phyloP scores from a whole-genome alignment of 495 filamentous ascomycete genomes.

The Podospora tetraspora region DNA sequence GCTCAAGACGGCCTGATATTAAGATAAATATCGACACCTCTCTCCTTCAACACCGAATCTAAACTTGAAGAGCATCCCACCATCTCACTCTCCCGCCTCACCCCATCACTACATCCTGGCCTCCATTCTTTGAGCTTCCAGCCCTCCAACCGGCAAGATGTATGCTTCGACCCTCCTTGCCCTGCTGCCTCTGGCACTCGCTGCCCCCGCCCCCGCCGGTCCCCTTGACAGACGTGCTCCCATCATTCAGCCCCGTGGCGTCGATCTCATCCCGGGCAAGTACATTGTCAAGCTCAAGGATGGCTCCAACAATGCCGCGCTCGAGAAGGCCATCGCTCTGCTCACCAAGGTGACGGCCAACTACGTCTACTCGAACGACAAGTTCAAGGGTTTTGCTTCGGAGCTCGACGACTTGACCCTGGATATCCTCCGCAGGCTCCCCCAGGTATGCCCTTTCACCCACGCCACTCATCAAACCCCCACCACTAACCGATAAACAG shows the following conservation, averaged over 20 bases:
- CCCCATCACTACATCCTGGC: constrained; percentile 6
- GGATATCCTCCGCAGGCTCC: constrained; percentile 38
- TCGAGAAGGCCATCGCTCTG: constrained; percentile 30
- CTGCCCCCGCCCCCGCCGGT: constrained; percentile 7
- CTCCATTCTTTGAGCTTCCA: background rate
- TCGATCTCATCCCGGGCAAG: constrained; percentile 3
- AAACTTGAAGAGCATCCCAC: constrained; percentile 3
- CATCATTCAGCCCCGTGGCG: constrained; percentile 8
- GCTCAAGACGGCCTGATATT: constrained; percentile 1
- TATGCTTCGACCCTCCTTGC: constrained; percentile 23
- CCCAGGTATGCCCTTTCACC: constrained; percentile 25
- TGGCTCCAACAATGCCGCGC: constrained; percentile 28
- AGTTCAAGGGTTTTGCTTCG: constrained; percentile 45
- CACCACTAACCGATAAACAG: constrained; percentile 16
- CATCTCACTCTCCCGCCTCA: constrained; percentile 11
- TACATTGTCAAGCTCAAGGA: constrained; percentile 56
- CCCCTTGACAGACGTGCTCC: constrained; percentile 16
- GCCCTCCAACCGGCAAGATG: constrained; percentile 16
- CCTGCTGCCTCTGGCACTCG: constrained; percentile 22
- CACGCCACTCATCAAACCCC: too few relatives aligned
- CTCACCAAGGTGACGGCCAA: constrained; percentile 33
- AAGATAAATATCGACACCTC: constrained; percentile 15
- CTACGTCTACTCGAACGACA: constrained; percentile 36
- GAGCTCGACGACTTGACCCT: constrained; percentile 33
- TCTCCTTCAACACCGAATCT: background rate